A percentile compares a stretch with the other conserved stretches of the same genome.
Conservation (phyloP, 2,329 filamentous ascomycete genomes). For the Aphanoascus verrucosus region DNA sequence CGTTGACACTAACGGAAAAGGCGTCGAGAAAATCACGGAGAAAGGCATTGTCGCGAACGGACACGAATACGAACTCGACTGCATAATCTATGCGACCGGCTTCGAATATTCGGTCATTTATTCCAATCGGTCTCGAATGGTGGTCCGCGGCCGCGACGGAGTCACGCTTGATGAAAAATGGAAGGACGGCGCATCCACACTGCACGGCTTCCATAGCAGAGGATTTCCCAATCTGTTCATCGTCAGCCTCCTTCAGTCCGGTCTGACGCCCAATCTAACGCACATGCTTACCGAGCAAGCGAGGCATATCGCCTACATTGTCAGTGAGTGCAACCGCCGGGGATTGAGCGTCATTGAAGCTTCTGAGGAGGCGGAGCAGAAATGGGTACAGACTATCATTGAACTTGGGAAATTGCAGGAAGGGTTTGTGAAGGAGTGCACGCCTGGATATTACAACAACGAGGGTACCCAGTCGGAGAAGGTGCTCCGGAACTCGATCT, state of each 20-base stretch:
- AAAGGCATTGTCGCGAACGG: conserved; percentile 40
- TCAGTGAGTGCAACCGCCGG: not conserved
- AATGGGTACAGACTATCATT: conserved; percentile 1
- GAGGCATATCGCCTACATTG: conserved; percentile 3
- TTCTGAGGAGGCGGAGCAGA: not conserved
- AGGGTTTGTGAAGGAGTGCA: not conserved
- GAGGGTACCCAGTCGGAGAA: not conserved
- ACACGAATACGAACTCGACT: conserved; percentile 40
- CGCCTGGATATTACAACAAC: not conserved
- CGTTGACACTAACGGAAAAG: conserved; percentile 48
- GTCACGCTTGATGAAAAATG: conserved; percentile 40
- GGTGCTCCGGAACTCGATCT: no score
- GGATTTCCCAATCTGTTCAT: conserved; percentile 49
- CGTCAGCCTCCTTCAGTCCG: conserved; percentile 34
- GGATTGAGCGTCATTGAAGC: not conserved
- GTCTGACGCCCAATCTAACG: not conserved
- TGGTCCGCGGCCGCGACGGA: conserved; percentile 37
- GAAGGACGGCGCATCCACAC: conserved; percentile 37
- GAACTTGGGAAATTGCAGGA: not conserved
- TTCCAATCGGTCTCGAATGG: conserved; percentile 23
- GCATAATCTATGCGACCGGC: conserved; percentile 40
- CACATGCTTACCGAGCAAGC: not conserved
- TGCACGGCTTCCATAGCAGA: conserved; percentile 42
- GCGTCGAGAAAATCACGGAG: conserved; percentile 39
- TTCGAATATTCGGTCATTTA: conserved; percentile 22